Percentiles rank a stretch among this genome's conserved stretches.
phyloP scores from a whole-genome alignment of 148 eudicot species.

The Camellia sinensis region DNA sequence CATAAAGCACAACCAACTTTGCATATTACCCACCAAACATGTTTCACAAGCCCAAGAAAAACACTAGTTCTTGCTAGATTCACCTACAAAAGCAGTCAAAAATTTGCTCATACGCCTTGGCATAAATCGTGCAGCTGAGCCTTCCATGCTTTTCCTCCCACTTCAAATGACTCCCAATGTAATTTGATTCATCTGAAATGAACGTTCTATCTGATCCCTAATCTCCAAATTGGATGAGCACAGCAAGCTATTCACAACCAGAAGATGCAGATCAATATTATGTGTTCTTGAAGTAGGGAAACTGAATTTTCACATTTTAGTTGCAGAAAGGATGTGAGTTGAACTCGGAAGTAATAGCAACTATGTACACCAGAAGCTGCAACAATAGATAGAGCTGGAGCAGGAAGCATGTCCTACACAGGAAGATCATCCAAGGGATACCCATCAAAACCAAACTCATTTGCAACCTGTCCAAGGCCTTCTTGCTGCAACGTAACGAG shows the following conservation, averaged over 20 bases:
- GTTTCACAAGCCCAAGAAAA: not conserved
- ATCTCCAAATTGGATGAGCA: slow-evolving; percentile 12
- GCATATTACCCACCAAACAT: not conserved
- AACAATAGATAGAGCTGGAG: slow-evolving; percentile 5
- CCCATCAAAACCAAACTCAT: slow-evolving; percentile 67
- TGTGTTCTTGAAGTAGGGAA: slow-evolving; percentile 9
- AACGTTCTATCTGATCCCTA: not conserved
- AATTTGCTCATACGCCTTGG: slow-evolving; percentile 31
- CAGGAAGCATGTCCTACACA: slow-evolving; percentile 23
- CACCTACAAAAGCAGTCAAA: slow-evolving; percentile 31
- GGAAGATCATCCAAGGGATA: slow-evolving; percentile 57
- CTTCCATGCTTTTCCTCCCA: slow-evolving; percentile 10
- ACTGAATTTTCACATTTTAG: slow-evolving; percentile 16
- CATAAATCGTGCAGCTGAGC: slow-evolving; percentile 28
- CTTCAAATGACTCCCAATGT: not conserved
- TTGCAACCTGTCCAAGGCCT: slow-evolving; percentile 39
- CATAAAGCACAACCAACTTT: not conserved
- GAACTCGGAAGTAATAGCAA: slow-evolving; percentile 15
- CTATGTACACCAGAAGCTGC: slow-evolving; percentile 47
- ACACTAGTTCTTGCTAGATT: slow-evolving; percentile 11
- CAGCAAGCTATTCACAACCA: slow-evolving; percentile 8
- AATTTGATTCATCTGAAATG: slow-evolving; percentile 13
- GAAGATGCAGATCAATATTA: slow-evolving; percentile 9
- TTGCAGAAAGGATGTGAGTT: slow-evolving; percentile 16
- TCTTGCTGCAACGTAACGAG: slow-evolving; percentile 53